Evolutionary conservation across 345 rosid species (phyloP), one percentile per base, ranked within the genome.

Genomic region (Physaria fendleri): DNA sequence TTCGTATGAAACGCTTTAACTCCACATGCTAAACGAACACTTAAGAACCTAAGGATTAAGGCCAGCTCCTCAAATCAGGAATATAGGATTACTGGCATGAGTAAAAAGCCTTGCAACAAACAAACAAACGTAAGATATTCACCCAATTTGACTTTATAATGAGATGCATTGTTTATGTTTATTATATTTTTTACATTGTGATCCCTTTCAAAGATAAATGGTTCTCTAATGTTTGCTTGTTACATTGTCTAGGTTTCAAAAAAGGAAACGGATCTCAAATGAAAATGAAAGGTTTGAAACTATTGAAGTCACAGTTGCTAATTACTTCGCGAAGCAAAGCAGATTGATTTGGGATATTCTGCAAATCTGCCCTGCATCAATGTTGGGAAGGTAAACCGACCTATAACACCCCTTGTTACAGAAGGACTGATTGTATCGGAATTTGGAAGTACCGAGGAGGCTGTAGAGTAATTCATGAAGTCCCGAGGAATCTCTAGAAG

Each of bases 351-450:
- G 81, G 68, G 90, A 71, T 49, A 30, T 76, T 41, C 95, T 40
- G 85, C 14, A 35, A 47, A 9, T 53, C 64, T 87, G 8, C 95
- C 83, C 2, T 90, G 97, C 66, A 79, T 90, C 28, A 85, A 81
- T 71, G 95, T 90, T 44, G 95, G 97, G 17, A 90, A 82, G 68
- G 85, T 90, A 8, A 90, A 87, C 56, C 79, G 87, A 23, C 97
- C 95, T 2, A 78, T n/a, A n/a, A n/a, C n/a, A n/a, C n/a, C n/a
- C n/a, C n/a, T n/a, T n/a, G n/a, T n/a, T n/a, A n/a, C n/a, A n/a
- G n/a, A n/a, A n/a, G n/a, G n/a, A n/a, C n/a, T n/a, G n/a, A n/a
- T n/a, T n/a, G n/a, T n/a, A n/a, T n/a, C n/a, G n/a, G n/a, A n/a
- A n/a, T n/a, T n/a, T n/a, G n/a, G n/a, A n/a, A n/a, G n/a, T n/a